Base-by-base conservation (phyloP, 2,329 filamentous ascomycete genomes). In the Shiraia sp. region DNA sequence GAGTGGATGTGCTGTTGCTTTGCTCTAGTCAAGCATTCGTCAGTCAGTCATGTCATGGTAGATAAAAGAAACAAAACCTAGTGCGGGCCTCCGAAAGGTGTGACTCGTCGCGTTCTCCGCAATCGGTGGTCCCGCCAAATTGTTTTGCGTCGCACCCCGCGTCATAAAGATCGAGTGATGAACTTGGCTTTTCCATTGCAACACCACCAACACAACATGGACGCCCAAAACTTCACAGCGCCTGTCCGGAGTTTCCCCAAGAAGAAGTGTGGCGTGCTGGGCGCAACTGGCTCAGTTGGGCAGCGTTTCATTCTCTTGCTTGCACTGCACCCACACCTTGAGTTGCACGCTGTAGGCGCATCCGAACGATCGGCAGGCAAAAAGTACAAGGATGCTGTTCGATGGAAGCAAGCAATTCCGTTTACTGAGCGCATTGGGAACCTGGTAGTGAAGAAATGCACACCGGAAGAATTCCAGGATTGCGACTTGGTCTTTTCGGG, bases 401-500 rank as follows among this genome's bases (percentile, higher is more conserved):
- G 83, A 61, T 97, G 93, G 93, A 96, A 96, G 79, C 92, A 97
- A 75, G 81, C 88, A 8, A 75, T 82, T 42, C 87, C 90, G 40
- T 95, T 96, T 80, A 86, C 86, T 30, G 77, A 84, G 50, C 78
- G 78, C 51, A 74, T 95, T 44, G 89, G 83, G 54, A 85, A 91
- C 52, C 78, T 97, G 59, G 80, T 95, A 4, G 88, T 97, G 42
- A 86, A 89, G 66, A 85, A 89, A 66, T 97, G 93, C 76, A 86
- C 76, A 62, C 82, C 93, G 1, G 81, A 83, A 56, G 82, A 92
- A 59, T 97, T 96, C 69, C 73, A 78, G 47, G 91, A 95, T 68
- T 96, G 93, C 72, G 92, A 97, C 59, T 77, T 99, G 52, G 83
- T 97, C 47, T 97, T 97, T 72, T 92, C 87, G 49, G 93, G 93